Conservation (phyloP, 257 asterid species). For the Mentha longifolia region DNA sequence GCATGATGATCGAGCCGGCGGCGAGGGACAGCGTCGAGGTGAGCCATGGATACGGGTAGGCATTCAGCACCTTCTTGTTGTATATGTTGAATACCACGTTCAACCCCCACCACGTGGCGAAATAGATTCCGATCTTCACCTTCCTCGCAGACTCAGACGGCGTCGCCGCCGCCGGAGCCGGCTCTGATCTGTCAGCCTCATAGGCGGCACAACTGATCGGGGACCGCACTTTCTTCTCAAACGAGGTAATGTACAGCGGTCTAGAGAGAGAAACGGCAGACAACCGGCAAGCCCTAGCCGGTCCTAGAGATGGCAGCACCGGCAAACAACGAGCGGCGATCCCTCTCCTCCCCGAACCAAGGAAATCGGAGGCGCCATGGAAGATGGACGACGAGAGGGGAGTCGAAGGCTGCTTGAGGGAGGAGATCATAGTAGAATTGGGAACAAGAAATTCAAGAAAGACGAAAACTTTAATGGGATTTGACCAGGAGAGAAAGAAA, state of each 20-base stretch:
- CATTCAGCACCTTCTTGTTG: constrained; percentile 92
- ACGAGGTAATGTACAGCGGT: constrained; percentile 55
- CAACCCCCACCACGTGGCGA: constrained; percentile 96
- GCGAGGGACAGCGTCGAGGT: constrained; percentile 93
- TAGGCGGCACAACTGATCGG: constrained; percentile 64
- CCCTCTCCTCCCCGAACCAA: constrained; percentile 39
- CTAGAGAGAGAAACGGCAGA: constrained; percentile 41
- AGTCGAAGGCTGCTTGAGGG: constrained; percentile 52
- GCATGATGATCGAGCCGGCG: constrained; percentile 90
- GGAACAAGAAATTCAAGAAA: constrained; percentile 12
- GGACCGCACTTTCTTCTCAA: constrained; percentile 36
- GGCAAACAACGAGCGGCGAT: constrained; percentile 24
- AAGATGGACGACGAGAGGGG: constrained; percentile 7
- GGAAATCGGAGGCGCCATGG: constrained; percentile 51
- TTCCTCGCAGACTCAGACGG: constrained; percentile 72
- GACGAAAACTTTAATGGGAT: constrained; percentile 35
- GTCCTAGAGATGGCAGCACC: constrained; percentile 27
- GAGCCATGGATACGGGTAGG: constrained; percentile 87
- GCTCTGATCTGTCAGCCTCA: constrained; percentile 73
- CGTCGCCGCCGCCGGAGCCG: constrained; percentile 35
- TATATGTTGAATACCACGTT: constrained; percentile 90
- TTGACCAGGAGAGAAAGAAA: constrained; percentile 26
- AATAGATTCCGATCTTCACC: constrained; percentile 80
- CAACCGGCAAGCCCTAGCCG: constrained; percentile 31
- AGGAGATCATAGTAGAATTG: constrained; percentile 60